These are phyloP conservation scores for Vaccinium macrocarpon DNA, from an alignment of 148 eudicot species.

Conservation along the genomic window DNA sequence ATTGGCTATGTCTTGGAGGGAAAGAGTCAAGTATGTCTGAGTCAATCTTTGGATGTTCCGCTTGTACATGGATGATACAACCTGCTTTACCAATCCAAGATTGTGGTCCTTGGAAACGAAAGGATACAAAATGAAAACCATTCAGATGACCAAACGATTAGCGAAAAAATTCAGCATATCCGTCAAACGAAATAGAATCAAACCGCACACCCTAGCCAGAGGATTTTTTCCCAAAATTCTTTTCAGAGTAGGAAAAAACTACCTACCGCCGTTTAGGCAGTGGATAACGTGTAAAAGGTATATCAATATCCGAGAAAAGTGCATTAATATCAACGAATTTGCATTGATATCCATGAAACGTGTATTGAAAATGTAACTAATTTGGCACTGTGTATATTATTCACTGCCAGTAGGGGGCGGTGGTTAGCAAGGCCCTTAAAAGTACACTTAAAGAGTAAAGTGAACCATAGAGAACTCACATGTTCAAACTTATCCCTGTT, in stretches of 20 bases:
- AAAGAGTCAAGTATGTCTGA: constrained; percentile 89
- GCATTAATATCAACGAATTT: too few species aligned
- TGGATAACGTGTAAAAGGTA: too few species aligned
- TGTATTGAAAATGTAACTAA: too few species aligned
- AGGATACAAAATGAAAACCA: not conserved
- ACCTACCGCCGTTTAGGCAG: too few species aligned
- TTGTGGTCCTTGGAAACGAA: constrained; percentile 11
- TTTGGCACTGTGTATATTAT: too few species aligned
- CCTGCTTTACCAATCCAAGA: constrained; percentile 26
- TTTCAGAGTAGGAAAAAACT: not conserved
- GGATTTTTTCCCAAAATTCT: not conserved
- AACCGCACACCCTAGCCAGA: not conserved
- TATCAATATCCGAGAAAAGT: too few species aligned
- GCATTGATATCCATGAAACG: too few species aligned
- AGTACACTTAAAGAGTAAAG: not conserved
- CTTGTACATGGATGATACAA: constrained; percentile 73
- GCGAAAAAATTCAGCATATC: not conserved
- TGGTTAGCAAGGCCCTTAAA: too few species aligned
- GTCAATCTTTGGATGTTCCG: constrained; percentile 90
- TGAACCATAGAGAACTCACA: constrained; percentile 44
- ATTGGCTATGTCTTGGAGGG: constrained; percentile 86
- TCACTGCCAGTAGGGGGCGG: too few species aligned
- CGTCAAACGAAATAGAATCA: not conserved
- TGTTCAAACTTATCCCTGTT: constrained; percentile 68
- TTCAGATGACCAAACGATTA: not conserved